Base-by-base conservation (phyloP, 2,329 filamentous ascomycete genomes). In the Aureobasidium leucospermi region DNA sequence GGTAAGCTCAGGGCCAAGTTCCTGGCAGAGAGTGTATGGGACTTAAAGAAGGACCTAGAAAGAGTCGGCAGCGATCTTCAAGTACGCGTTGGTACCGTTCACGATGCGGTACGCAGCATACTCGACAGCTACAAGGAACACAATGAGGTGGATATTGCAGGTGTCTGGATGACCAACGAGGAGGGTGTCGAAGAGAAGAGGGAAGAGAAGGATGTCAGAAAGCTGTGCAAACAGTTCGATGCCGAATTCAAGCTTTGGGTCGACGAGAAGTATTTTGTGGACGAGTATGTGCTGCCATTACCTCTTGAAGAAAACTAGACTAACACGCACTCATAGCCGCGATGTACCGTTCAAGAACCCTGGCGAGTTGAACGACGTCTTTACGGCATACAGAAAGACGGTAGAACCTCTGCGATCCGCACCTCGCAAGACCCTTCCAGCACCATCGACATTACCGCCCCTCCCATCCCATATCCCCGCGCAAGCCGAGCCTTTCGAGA, bases 201-300 rank as follows among this genome's bases (percentile, higher is more conserved):
- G 4, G 87, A 92, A 58, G 85, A 90, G 65, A 71, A 75, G 23
- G 75, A 74, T 0, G 76, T 89, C 1, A 76, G 78, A 31, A 68
- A 74, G 0, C 68, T 83, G 0, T 85, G 87, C 59, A 72, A 79
- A 23, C 69, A 78, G 11, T 72, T 78, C 3, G 77, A 76, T 0
- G 75, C 85, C 4, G 78, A 83, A 1, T 89, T 90, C 69, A 81
- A 82, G 68, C 61, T 85, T 1, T 91, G 85, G 83, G 71, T 73
- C 0, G 88, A 93, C 65, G 88, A 91, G 71, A 93, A 92, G 69
- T 92, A 89, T 65, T 85, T 85, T 61, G 78, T 92, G 53, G 86
- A 92, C 66, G 87, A 92, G 89, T 92, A 75, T 73, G 87, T 81
- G 28, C 13, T 49, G 31, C 45, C 15, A 32, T 34, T 7, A 15